A percentile compares a stretch with the other conserved stretches of the same genome.
Conservation (phyloP, 192 early-diverging fungal species). For the Coemansia erecta region DNA sequence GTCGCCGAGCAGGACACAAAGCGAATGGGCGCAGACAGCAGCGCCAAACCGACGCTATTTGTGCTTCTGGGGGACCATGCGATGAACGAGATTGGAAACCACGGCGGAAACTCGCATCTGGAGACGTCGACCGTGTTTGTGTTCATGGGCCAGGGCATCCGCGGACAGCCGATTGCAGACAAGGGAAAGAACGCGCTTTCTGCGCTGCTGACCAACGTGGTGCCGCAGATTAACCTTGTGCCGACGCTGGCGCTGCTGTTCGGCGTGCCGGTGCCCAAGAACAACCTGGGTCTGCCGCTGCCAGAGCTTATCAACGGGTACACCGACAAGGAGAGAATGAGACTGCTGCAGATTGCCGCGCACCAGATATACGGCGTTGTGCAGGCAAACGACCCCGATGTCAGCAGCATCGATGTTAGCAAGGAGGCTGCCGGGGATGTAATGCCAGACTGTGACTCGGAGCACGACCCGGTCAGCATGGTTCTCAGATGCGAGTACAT, state of each 20-base stretch:
- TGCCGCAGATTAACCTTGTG: conserved; percentile 49
- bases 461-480: conserved; percentile 2
- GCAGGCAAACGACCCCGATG: conserved; percentile 24
- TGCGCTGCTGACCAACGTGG: conserved; percentile 20
- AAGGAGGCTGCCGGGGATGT: not conserved
- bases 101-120: conserved; percentile 53
- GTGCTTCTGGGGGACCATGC: conserved; percentile 82
- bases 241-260: conserved; percentile 54
- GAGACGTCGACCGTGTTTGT: conserved; percentile 55
- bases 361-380: conserved; percentile 57
- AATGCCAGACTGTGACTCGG: conserved; percentile 5
- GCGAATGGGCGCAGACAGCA: conserved; percentile 26
- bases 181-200: conserved; percentile 25
- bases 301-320: conserved; percentile 33
- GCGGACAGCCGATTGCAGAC: conserved; percentile 17
- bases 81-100: conserved; percentile 71
- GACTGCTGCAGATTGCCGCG: conserved; percentile 62
- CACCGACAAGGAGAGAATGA: conserved; percentile 33
- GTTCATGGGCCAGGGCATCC: conserved; percentile 47
- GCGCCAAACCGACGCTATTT: conserved; percentile 63
- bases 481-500: conserved; percentile 36
- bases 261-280: conserved; percentile 53
- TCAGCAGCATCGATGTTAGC: not conserved
- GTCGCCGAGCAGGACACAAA: conserved; percentile 48
- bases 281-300: conserved; percentile 52